Base-by-base conservation (phyloP, 345 rosid species). In the Gossypium mustelinum region DNA sequence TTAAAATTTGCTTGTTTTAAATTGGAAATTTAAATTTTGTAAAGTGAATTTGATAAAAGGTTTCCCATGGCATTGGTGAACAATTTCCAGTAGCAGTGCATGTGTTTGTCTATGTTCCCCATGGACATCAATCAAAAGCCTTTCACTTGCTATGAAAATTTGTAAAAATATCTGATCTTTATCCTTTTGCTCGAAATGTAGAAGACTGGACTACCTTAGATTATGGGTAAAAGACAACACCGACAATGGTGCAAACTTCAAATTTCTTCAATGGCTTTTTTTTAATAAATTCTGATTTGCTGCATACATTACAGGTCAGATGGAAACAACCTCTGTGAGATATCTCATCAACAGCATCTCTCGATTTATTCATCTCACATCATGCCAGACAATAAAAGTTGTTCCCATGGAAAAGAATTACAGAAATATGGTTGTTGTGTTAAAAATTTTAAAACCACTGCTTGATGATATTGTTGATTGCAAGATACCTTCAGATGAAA, bases 331-430 rank as follows among this genome's bases (percentile, higher is more conserved):
- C 45, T 81, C 88, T 29, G 79, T 86, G 39, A 83, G 87, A 75
- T 86, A 93, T 84, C 89, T 92, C 66, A 81, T 89, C 80, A 92
- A 94, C 81, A 94, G 95, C 78, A 86, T 86, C 43, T 89, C 94
- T 82, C 91, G 98, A 70, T 88, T 89, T 80, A 87, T 90, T 78
- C 97, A 86, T 88, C 83, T 92, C 59, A 91, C 89, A 67, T 87
- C 90, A 24, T 94, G 98, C 89, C 94, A 84, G 81, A 87, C 86
- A 64, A 83, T 81, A 79, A 88, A 80, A 75, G 73, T 75, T 63
- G 79, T 59, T 56, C 89, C 88, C 34, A 79, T 92, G 75, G 91
- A 83, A 66, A 85, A 81, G 82, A 87, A 88, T 81, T 88, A 83
- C 74, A 85, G 80, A 69, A 83, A 77, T 74, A 85, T 86, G 82